phyloP scores from a whole-genome alignment of 148 eudicot species.

The Spergularia bocconei region DNA sequence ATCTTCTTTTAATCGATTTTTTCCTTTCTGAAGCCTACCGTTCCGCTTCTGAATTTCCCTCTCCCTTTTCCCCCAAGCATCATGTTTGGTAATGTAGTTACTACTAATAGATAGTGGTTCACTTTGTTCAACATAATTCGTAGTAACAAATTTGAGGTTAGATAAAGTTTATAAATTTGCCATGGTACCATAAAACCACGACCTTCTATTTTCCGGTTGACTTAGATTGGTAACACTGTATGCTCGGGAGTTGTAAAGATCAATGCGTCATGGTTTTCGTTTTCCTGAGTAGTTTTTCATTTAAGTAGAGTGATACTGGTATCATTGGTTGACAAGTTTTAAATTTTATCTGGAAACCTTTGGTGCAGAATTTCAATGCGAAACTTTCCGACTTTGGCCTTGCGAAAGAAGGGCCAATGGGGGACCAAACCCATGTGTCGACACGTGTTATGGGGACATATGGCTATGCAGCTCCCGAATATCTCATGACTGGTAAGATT shows the following conservation, averaged over 20 bases:
- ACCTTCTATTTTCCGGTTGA: neutral
- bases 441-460: conserved; percentile 96
- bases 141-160: no score
- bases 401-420: conserved; percentile 85
- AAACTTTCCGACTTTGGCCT: conserved; percentile 93
- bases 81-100: neutral
- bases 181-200: no score
- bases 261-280: neutral
- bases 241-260: neutral
- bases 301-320: neutral
- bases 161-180: no score
- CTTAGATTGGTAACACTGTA: neutral
- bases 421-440: conserved; percentile 83
- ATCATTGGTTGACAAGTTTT: neutral
- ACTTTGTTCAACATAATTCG: no score
- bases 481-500: conserved; percentile 71
- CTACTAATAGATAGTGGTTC: no score
- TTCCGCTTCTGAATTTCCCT: no score
- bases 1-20: neutral
- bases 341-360: conserved; percentile 5
- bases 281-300: neutral
- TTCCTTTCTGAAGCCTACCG: neutral
- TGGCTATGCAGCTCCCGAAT: conserved; percentile 92
- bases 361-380: conserved; percentile 71
- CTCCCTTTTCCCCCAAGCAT: neutral